Conservation (phyloP, 2,329 filamentous ascomycete species). For the Ceratocystis lukuohia region DNA sequence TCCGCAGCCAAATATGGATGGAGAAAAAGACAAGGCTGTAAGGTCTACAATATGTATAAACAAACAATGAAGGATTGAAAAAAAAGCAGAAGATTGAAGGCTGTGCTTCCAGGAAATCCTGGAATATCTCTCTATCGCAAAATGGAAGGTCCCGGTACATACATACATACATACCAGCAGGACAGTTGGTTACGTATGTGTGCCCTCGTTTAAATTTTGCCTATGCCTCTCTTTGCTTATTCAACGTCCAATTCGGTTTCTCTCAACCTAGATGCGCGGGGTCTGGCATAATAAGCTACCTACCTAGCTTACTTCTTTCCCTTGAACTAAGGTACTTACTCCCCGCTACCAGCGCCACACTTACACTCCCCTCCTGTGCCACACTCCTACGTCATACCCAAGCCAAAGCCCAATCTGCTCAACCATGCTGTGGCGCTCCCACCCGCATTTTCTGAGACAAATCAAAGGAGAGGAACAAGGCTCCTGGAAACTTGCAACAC, state of each 20-base stretch:
- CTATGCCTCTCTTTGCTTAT: neutral
- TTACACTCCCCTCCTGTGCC: neutral
- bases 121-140: neutral
- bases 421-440: conserved; percentile 1
- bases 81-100: neutral
- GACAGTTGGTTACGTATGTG: neutral
- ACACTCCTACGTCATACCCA: neutral
- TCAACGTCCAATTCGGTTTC: neutral
- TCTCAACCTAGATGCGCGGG: too few relatives aligned
- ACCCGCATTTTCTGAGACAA: conserved; percentile 3
- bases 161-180: neutral
- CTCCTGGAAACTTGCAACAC: conserved; percentile 3
- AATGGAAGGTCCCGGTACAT: neutral
- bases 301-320: too few relatives aligned
- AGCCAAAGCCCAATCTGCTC: neutral
- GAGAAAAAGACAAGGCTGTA: neutral
- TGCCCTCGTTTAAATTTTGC: neutral
- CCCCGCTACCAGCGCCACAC: neutral
- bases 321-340: too few relatives aligned
- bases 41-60: neutral
- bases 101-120: neutral
- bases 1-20: neutral
- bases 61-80: neutral
- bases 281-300: too few relatives aligned
- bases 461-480: conserved; percentile 3